A percentile compares a stretch with the other conserved stretches of the same genome.
Evolutionary conservation across 78 protist genomes (phyloP).

Genomic region (Tieghemostelium lacteum): DNA sequence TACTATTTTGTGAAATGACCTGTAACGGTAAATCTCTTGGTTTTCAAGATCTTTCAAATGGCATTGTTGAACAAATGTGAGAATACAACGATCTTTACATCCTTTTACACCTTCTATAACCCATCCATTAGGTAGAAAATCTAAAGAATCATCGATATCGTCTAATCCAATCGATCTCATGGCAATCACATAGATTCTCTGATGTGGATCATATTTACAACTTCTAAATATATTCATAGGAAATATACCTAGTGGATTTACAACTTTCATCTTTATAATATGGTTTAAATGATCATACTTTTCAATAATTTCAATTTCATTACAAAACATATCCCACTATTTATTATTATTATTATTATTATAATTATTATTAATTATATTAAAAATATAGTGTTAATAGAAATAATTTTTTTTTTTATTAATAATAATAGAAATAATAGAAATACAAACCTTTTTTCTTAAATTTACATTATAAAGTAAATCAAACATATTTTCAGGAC

Average conservation of each 20-base stretch:
- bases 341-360: too few species aligned
- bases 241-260: slow-evolving; percentile 24
- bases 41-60: slow-evolving; percentile 49
- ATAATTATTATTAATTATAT: too few species aligned
- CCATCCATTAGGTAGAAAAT: slow-evolving; percentile 72
- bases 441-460: slow-evolving; percentile 27
- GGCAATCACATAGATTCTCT: slow-evolving; percentile 38
- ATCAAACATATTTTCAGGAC: slow-evolving; percentile 65
- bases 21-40: slow-evolving; percentile 40
- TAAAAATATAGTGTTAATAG: too few species aligned
- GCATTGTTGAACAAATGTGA: slow-evolving; percentile 69
- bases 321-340: slow-evolving; percentile 55
- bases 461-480: slow-evolving; percentile 19
- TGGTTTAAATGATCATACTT: slow-evolving; percentile 75
- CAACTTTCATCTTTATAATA: slow-evolving; percentile 32
- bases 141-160: slow-evolving; percentile 19
- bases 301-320: slow-evolving; percentile 18
- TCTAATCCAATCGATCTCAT: slow-evolving; percentile 70
- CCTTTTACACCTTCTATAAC: slow-evolving; percentile 60
- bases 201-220: slow-evolving; percentile 63
- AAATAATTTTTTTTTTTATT: too few species aligned
- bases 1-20: neutral
- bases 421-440: too few species aligned
- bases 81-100: slow-evolving; percentile 19
- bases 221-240: slow-evolving; percentile 62